Conservation (phyloP, 2,329 filamentous ascomycete species). For the Pestalotiopsis sp. region DNA sequence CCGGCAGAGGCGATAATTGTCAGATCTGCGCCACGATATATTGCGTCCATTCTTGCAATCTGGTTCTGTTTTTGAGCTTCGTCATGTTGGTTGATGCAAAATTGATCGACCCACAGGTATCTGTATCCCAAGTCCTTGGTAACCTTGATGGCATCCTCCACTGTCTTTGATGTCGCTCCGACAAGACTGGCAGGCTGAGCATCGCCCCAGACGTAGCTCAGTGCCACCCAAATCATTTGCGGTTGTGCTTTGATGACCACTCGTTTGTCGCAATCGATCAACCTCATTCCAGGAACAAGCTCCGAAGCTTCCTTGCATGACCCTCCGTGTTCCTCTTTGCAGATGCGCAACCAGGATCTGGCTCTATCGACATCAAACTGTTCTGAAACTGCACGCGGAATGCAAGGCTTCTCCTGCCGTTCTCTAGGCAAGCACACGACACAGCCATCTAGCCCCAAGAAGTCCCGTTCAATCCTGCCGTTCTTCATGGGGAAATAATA, state of each 20-base stretch:
- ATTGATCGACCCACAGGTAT: neutral
- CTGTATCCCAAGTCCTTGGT: neutral
- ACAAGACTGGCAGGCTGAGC: neutral
- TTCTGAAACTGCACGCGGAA: neutral
- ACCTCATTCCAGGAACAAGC: neutral
- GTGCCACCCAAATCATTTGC: neutral
- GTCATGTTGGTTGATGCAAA: neutral
- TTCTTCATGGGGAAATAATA: too few species aligned
- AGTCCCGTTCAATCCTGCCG: too few species aligned
- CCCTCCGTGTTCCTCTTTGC: neutral
- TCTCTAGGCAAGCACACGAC: neutral
- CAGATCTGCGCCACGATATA: neutral
- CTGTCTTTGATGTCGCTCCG: neutral
- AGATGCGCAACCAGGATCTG: neutral
- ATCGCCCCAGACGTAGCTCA: neutral
- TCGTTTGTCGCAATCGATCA: neutral
- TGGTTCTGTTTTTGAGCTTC: neutral
- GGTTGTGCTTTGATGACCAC: neutral
- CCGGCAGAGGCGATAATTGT: neutral
- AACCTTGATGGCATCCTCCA: neutral
- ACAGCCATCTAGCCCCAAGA: neutral
- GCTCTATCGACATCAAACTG: neutral
- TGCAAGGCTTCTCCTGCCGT: neutral
- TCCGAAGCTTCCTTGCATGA: neutral
- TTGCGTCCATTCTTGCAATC: neutral